Conservation (phyloP, 2,329 filamentous ascomycete genomes). For the Pyrenophora graminea region DNA sequence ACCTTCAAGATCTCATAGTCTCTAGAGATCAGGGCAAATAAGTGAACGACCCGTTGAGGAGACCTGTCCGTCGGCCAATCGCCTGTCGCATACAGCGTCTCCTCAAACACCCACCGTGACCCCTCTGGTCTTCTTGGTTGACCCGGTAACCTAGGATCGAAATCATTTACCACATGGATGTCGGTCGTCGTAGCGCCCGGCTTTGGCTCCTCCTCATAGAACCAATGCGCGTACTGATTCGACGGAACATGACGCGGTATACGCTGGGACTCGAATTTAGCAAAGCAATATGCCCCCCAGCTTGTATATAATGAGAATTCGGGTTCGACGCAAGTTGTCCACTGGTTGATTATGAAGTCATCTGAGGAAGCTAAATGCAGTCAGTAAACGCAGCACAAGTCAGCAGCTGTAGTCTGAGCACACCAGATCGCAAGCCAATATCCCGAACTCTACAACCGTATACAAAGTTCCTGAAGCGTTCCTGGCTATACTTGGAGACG, state of each 20-base stretch:
- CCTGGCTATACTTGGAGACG: not conserved
- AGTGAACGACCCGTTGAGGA: not conserved
- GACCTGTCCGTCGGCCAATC: not conserved
- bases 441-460: not conserved
- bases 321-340: no score
- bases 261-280: no score
- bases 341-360: no score
- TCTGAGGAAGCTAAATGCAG: no score
- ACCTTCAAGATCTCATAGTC: not conserved
- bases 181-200: not conserved
- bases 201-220: not conserved
- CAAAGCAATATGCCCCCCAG: no score
- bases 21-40: not conserved
- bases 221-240: no score
- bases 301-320: no score
- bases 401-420: not conserved
- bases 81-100: not conserved
- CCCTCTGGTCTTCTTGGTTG: not conserved
- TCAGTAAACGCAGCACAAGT: no score
- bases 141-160: not conserved
- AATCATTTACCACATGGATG: not conserved
- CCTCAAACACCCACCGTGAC: not conserved
- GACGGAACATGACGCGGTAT: no score
- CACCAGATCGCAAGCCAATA: not conserved
- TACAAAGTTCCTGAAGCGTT: not conserved